A percentile compares a stretch with the other conserved stretches of the same genome.
These are phyloP conservation scores for Carex arenaria DNA, from an alignment of 202 grass and related monocot genomes.

Conservation along the genomic window DNA sequence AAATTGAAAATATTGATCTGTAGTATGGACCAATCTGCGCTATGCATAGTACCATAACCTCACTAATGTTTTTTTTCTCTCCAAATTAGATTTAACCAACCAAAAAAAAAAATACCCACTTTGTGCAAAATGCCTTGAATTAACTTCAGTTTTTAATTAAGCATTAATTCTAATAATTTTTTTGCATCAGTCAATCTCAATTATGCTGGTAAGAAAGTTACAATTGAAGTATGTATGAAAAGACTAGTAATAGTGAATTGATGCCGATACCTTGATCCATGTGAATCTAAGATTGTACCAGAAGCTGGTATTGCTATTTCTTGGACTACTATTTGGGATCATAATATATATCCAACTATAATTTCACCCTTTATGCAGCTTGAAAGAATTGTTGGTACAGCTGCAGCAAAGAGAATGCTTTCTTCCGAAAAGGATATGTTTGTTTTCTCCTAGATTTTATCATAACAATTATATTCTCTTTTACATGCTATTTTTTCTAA, in stretches of 20 bases:
- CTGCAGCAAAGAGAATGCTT: conserved; percentile 52
- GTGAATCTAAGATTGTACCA: neutral
- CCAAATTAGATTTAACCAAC: neutral
- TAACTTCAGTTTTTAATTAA: neutral
- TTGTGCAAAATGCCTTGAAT: neutral
- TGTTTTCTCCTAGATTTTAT: conserved; percentile 49
- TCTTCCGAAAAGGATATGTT: conserved; percentile 76
- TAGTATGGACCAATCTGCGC: no score
- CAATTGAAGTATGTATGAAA: neutral
- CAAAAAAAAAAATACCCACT: neutral
- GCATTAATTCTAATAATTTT: neutral
- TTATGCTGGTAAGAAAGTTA: neutral
- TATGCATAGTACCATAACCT: no score
- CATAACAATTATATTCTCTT: neutral
- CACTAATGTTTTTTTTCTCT: neutral
- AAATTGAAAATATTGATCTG: no score
- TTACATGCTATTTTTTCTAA: neutral
- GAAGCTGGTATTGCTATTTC: conserved; percentile 4
- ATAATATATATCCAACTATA: conserved; percentile 1
- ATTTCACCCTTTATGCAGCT: conserved; percentile 39
- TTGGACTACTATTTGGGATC: neutral
- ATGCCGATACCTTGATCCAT: neutral
- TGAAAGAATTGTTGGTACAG: conserved; percentile 64
- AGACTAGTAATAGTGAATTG: neutral
- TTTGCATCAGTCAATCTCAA: neutral